phyloP scores from a whole-genome alignment of 2,329 filamentous ascomycete genomes.

The Xylariaceae sp. region DNA sequence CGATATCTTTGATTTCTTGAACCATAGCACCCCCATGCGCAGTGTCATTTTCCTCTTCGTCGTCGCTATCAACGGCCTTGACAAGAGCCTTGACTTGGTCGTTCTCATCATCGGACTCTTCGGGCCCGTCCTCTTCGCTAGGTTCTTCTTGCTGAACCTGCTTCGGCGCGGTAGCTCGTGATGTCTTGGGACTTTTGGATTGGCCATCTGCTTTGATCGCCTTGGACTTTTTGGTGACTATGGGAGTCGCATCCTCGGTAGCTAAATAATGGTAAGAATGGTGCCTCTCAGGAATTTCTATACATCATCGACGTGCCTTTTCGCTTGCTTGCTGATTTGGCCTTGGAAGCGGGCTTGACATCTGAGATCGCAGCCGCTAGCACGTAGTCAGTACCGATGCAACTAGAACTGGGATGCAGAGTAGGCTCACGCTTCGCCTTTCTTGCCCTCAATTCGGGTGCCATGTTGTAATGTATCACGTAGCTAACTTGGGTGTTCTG shows the following conservation, averaged over 20 bases:
- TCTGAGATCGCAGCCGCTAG: constrained; percentile 11
- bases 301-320: constrained; percentile 27
- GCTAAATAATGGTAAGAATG: constrained; percentile 24
- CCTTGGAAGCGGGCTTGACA: constrained; percentile 32
- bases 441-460: constrained; percentile 39
- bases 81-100: constrained; percentile 42
- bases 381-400: not conserved
- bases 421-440: constrained; percentile 24
- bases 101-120: constrained; percentile 31
- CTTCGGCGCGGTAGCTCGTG: constrained; percentile 17
- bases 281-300: not conserved
- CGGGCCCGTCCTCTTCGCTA: constrained; percentile 27
- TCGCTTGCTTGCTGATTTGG: constrained; percentile 30
- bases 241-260: constrained; percentile 40
- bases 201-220: constrained; percentile 28
- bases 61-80: constrained; percentile 41
- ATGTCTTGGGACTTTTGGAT: constrained; percentile 19
- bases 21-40: constrained; percentile 30
- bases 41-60: constrained; percentile 34
- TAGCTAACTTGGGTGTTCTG: not conserved
- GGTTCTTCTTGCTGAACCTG: constrained; percentile 21
- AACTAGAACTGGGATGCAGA: no score
- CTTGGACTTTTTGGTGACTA: constrained; percentile 43
- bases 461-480: constrained; percentile 31
- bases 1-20: constrained; percentile 45